phyloP scores from a whole-genome alignment of 805 yeast species.

The Kodamaea jinghongensis region DNA sequence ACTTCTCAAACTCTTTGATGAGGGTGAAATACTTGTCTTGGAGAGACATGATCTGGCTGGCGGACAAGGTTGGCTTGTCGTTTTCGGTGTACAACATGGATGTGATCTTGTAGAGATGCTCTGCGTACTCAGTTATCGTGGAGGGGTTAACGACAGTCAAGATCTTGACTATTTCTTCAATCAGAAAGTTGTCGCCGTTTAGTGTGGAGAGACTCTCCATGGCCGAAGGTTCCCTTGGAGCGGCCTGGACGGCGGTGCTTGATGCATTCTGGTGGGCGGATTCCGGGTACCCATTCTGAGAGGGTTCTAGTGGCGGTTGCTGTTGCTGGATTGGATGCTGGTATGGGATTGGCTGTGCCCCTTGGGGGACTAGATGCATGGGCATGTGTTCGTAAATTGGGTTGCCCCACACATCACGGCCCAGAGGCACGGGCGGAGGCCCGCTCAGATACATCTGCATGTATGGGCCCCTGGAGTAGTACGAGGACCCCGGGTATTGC shows the following conservation, averaged over 20 bases:
- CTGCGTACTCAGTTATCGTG: conserved; percentile 34
- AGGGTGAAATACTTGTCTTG: conserved; percentile 24
- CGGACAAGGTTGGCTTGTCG: conserved; percentile 4
- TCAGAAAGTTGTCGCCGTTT: conserved; percentile 7
- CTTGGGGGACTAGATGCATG: not conserved
- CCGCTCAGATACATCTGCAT: not conserved
- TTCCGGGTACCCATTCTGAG: too few species aligned
- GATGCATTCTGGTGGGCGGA: not conserved
- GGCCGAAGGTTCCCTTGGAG: not conserved
- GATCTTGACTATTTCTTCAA: conserved; percentile 26
- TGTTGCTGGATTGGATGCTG: not conserved
- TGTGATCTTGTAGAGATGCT: conserved; percentile 34
- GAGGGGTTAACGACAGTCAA: conserved; percentile 27
- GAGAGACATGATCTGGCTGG: conserved; percentile 16
- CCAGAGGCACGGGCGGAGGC: too few species aligned
- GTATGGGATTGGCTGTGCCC: not conserved
- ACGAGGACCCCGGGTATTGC: not conserved
- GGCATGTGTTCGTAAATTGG: too few species aligned
- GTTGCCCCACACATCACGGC: too few species aligned
- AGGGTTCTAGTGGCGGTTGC: not conserved
- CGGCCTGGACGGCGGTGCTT: conserved; percentile 1
- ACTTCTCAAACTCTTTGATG: conserved; percentile 23
- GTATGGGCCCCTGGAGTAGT: not conserved
- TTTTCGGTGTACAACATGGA: conserved; percentile 22
- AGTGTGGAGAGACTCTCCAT: not conserved